Base-by-base conservation (phyloP, 768 basidiomycete species). In the Leccinum uliginosum region DNA sequence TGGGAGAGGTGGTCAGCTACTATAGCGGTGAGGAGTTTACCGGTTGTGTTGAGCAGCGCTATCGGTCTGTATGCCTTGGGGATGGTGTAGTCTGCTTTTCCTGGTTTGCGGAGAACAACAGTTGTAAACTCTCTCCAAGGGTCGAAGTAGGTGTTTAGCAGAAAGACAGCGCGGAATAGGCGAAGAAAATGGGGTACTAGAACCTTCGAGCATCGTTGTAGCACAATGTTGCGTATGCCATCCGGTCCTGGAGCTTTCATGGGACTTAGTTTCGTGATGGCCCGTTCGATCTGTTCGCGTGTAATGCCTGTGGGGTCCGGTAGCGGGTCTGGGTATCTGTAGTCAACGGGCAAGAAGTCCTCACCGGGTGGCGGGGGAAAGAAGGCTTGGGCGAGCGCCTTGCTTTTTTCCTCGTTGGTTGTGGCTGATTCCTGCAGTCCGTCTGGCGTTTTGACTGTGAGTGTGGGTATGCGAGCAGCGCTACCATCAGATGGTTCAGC, bases 401-500 rank as follows among this genome's bases (percentile, higher is more conserved):
- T 0, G 23, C 55, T 45, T 15, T 56, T 56, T 1, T 50, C 49
- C 3, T 2, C 5, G 15, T 46, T 46, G 6, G n/a, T 26, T 1
- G 21, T 14, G 45, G 21, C 23, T 6, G 12, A 8, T n/a, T n/a
- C n/a, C n/a, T n/a, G n/a, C n/a, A n/a, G n/a, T 0, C 50, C 24
- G 0, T 45, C 11, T 2, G 30, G 17, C 1, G 19, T 1, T 23
- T 44, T 51, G 17, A 9, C 0, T 0, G 19, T 17, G 0, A 59
- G 73, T 56, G 71, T 17, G 12, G 52, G 12, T 29, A 52, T 46
- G 0, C 35, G 0, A 0, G 55, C 4, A 0, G 51, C 30, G 0
- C 44, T 12, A 0, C 53, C 7, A 1, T 65, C 40, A 0, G 29
- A 21, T 0, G 57, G 59, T 0, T 46, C 35, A 0, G 43, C 8